A percentile compares a stretch with the other conserved stretches of the same genome.
Evolutionary conservation across 495 filamentous ascomycete species (phyloP).

Genomic region (Xylaria scruposa): DNA sequence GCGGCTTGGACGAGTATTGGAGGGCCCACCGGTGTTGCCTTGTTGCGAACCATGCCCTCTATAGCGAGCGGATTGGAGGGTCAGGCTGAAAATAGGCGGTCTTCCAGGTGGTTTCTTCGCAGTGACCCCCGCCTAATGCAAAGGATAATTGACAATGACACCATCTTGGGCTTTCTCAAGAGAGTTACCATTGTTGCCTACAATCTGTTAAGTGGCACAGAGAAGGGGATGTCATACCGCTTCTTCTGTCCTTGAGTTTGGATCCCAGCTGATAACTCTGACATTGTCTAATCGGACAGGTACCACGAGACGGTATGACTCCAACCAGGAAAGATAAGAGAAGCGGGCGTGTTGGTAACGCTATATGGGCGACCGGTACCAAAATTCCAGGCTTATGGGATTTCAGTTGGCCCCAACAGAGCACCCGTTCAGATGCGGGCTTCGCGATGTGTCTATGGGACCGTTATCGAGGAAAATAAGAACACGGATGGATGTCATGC

Average conservation of each 20-base stretch:
- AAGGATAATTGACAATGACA: background rate
- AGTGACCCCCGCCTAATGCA: slow-evolving; percentile 4
- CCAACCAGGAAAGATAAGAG: background rate
- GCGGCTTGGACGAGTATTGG: background rate
- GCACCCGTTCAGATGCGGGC: background rate
- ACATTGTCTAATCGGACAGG: background rate
- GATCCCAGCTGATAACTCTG: background rate
- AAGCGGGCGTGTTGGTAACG: background rate
- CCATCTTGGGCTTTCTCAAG: background rate
- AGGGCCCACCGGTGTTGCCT: slow-evolving; percentile 4
- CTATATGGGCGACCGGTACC: background rate
- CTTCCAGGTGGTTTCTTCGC: background rate
- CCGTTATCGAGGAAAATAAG: slow-evolving; percentile 3
- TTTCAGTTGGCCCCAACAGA: background rate
- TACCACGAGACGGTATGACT: background rate
- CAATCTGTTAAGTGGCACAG: background rate
- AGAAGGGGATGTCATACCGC: background rate
- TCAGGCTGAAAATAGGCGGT: slow-evolving; percentile 8
- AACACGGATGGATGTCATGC: background rate
- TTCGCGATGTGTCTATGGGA: background rate
- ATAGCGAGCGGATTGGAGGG: background rate
- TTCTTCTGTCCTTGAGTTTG: background rate
- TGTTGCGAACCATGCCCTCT: slow-evolving; percentile 8
- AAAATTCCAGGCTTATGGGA: background rate
- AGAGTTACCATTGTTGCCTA: background rate